Percentiles rank a stretch among this genome's conserved stretches.
phyloP scores from a whole-genome alignment of 75 land plant genomes.

The Pinus albicaulis region DNA sequence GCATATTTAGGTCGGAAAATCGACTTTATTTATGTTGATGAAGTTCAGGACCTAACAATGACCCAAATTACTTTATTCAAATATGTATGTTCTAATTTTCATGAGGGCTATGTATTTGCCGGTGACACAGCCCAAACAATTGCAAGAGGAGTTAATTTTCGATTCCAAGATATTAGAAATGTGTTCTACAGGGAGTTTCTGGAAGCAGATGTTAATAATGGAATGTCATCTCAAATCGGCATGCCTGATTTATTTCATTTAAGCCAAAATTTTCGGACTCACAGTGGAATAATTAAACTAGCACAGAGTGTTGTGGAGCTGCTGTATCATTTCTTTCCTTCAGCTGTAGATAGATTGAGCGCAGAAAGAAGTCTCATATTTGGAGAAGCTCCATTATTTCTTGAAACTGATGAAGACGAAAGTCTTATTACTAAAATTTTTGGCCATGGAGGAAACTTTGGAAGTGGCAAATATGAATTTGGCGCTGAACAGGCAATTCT shows the following conservation, averaged over 20 bases:
- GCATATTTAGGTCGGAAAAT: constrained; percentile 31
- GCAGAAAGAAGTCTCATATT: constrained; percentile 59
- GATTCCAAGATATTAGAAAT: constrained; percentile 60
- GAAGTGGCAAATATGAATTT: constrained; percentile 25
- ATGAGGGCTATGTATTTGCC: constrained; percentile 69
- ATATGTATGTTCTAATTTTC: constrained; percentile 45
- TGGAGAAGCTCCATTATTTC: constrained; percentile 62
- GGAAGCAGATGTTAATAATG: constrained; percentile 5
- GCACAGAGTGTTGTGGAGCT: constrained; percentile 55
- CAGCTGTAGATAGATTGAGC: constrained; percentile 39
- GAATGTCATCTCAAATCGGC: constrained; percentile 10
- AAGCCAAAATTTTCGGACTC: constrained; percentile 64
- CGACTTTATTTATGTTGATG: constrained; percentile 74
- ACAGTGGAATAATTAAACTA: constrained; percentile 44
- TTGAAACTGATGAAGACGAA: constrained; percentile 47
- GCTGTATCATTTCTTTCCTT: constrained; percentile 53
- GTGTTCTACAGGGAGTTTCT: constrained; percentile 60
- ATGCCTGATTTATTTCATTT: constrained; percentile 38
- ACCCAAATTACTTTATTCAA: constrained; percentile 58
- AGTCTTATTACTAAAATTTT: constrained; percentile 47
- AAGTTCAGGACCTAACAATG: constrained; percentile 71
- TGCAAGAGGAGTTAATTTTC: constrained; percentile 65
- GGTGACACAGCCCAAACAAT: constrained; percentile 87
- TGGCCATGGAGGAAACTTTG: constrained; percentile 12
- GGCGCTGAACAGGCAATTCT: constrained; percentile 79